Conservation (phyloP, 169 alveolate species). For the Cystoisospora suis region DNA sequence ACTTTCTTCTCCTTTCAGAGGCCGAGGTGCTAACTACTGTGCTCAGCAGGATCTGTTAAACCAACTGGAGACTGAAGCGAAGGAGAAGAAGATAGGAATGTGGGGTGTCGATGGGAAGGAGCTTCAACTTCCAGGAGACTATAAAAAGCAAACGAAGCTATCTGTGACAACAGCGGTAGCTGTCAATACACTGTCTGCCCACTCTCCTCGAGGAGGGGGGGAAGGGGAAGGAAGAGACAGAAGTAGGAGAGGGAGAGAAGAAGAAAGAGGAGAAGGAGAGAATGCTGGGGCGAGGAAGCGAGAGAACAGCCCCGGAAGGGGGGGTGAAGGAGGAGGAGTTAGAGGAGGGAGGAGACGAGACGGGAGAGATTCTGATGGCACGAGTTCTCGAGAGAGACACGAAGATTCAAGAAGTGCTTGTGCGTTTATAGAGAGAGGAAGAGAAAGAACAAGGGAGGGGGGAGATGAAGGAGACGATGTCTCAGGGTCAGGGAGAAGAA, state of each 20-base stretch:
- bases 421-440: no score
- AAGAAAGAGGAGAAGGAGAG: no score
- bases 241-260: no score
- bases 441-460: no score
- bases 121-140: constrained; percentile 26
- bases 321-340: background rate
- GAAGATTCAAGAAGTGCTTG: no score
- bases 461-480: background rate
- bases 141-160: background rate
- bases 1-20: background rate
- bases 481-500: no score
- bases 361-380: no score
- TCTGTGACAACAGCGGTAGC: background rate
- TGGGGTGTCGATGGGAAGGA: background rate
- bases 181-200: background rate
- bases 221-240: background rate
- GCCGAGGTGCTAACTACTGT: constrained; percentile 47
- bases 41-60: background rate
- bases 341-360: background rate
- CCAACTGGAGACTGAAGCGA: constrained; percentile 6
- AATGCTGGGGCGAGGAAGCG: no score
- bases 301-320: no score
- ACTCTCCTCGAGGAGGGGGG: background rate
- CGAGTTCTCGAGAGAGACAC: no score
- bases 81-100: constrained; percentile 13